Evolutionary conservation across 305 asterid genomes (phyloP), one percentile per base, ranked within the genome.

Genomic region (Solanum hybrid): DNA sequence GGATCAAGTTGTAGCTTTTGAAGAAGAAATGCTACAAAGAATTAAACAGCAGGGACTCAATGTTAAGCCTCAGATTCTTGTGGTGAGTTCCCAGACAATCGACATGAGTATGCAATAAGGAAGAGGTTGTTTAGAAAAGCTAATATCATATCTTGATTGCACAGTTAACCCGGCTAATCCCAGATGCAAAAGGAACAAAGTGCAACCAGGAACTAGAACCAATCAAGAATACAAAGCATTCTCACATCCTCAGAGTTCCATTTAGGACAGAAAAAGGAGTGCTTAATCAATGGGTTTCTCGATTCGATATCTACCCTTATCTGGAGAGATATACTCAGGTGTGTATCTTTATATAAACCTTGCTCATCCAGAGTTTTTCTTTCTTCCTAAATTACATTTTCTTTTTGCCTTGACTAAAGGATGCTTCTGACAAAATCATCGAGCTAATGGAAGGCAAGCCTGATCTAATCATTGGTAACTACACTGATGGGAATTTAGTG

Each of bases 1-100:
- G 95, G 99, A 95, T 94, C 99, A 97, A 96, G 99, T 96, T 2
- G 97, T 93, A 61, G 97, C 99, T 35, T 89, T 97, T 18, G 99
- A 97, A 90, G 96, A 97, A 92, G 99, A 97, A 90, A 64, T 97
- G 94, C 96, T 97, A 46, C 88, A 18, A 35, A 95, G 99, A 91
- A 95, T 96, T 71, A 95, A 95, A 94, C 96, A 95, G 92, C 98
- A 95, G 92, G 99, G 99, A 24, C 95, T 97, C 9, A 94, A 96
- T 90, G 90, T 93, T 90, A 95, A 96, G 95, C 99, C 99, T 89
- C 96, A 94, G 79, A 97, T 97, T 90, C 95, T 97, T 92, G 98
- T 96, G 95, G 99, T 97, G 18, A 94, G 97, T 88, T 28, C 6
- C 37, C 8, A 13, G 77, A 61, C 78, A 12, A 11, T 74, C 33